Evolutionary conservation across 2,329 filamentous ascomycete genomes (phyloP).

Genomic region (Talaromyces marneffei): DNA sequence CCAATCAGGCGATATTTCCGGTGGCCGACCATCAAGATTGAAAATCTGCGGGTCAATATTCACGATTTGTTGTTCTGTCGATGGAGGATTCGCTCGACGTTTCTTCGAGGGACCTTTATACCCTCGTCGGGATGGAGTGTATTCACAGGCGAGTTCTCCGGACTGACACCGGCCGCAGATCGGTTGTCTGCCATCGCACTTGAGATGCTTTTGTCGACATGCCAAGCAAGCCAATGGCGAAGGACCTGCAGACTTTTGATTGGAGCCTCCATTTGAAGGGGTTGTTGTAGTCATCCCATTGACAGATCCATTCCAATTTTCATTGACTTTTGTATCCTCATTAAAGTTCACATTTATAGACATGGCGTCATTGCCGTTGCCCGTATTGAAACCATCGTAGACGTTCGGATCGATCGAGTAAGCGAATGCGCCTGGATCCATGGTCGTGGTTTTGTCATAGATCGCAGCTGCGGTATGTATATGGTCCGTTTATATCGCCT

Average conservation of each 20-base stretch:
- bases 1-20: slow-evolving; percentile 39
- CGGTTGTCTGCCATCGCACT: slow-evolving; percentile 65
- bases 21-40: slow-evolving; percentile 10
- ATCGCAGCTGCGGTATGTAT: not conserved
- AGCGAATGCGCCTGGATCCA: slow-evolving; percentile 6
- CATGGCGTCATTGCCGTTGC: not conserved
- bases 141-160: slow-evolving; percentile 59
- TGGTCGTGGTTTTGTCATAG: slow-evolving; percentile 1
- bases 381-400: not conserved
- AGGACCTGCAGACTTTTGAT: slow-evolving; percentile 27
- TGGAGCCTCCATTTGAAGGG: slow-evolving; percentile 10
- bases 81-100: slow-evolving; percentile 32
- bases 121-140: slow-evolving; percentile 67
- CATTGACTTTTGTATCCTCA: not conserved
- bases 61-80: slow-evolving; percentile 39
- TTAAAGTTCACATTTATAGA: not conserved
- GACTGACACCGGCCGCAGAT: slow-evolving; percentile 60
- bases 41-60: slow-evolving; percentile 45
- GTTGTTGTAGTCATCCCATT: not conserved
- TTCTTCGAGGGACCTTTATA: slow-evolving; percentile 63
- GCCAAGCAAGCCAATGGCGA: slow-evolving; percentile 44
- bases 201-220: slow-evolving; percentile 60
- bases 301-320: not conserved
- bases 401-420: slow-evolving; percentile 4
- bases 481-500: not conserved